Base-by-base conservation (phyloP, 2,329 filamentous ascomycete species). In the Trichoderma aggressivum region DNA sequence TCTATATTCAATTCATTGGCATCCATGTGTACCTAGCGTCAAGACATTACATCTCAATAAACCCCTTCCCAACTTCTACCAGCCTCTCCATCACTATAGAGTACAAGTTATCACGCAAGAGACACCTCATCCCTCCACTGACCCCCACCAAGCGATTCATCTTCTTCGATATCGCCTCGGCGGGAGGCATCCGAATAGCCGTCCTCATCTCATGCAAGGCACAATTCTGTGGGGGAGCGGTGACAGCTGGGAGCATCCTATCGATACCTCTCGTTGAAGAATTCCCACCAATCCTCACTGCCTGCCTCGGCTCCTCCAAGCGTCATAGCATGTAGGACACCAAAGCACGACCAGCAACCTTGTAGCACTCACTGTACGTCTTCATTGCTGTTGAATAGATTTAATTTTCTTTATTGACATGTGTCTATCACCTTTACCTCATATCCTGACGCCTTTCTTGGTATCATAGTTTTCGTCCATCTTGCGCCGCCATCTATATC, bases 361-460 rank as follows among this genome's bases (percentile, higher is more conserved):
- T 2, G 39, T 21, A 5, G 61, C 28, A n/a, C 21, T 24, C 18
- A 18, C 53, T 18, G 7, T 28, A 36, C 21, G 1, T 66, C 7
- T 58, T 66, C 24, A 21, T 2, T 43, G 39, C 5, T 32, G 12
- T 3, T 53, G 7, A 5, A n/a, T 14, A 10, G 10, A 28, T 56
- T 58, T 30, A 1, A 3, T 28, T 62, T 39, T 39, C 1, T 65
- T 8, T 26, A 7, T 55, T 26, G 14, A 65, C 14, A 12, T 36
- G 2, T 53, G 16, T 69, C 66, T 53, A 32, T 43, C 56, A 16
- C 47, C 30, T 32, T 18, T 55, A 24, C 43, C 66, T 14, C 66
- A 53, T 69, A 69, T 69, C 66, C 66, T 69, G 39, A 61, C 66
- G 66, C 56, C 66, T 69, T 43, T 43, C 66, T 61, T 69, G 66